phyloP scores from a whole-genome alignment of 2,329 filamentous ascomycete genomes.

The Penicillium glabrum region DNA sequence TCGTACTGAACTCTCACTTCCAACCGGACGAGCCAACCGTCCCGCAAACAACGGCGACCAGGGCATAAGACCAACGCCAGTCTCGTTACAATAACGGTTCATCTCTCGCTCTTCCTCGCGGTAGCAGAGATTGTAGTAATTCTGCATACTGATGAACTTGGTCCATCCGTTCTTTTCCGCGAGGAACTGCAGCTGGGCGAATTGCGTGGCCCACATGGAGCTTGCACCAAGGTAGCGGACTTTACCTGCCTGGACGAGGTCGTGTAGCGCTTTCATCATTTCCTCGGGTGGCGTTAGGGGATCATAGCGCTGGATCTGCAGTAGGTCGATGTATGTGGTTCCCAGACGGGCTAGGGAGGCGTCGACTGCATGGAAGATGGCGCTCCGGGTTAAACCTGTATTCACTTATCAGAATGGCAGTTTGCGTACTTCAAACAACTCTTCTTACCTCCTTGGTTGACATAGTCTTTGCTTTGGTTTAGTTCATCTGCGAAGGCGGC shows the following conservation, averaged over 20 bases:
- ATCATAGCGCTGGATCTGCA: constrained; percentile 51
- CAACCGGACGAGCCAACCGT: constrained; percentile 5
- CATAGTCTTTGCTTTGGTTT: not conserved
- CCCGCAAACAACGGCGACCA: constrained; percentile 3
- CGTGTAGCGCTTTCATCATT: constrained; percentile 49
- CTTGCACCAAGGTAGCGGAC: constrained; percentile 35
- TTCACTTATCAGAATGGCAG: constrained; percentile 35
- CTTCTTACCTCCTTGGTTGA: constrained; percentile 1
- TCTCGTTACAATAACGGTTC: constrained; percentile 49
- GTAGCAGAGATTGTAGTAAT: constrained; percentile 58
- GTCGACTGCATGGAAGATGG: constrained; percentile 63
- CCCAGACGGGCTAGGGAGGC: constrained; percentile 50
- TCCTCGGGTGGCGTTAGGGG: constrained; percentile 48
- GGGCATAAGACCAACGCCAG: constrained; percentile 29
- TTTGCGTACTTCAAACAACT: constrained; percentile 11
- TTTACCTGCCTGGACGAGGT: constrained; percentile 36
- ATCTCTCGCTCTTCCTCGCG: constrained; percentile 63
- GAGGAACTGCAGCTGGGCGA: constrained; percentile 50
- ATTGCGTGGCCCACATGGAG: constrained; percentile 31
- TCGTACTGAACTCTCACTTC: not conserved
- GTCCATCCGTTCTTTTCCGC: constrained; percentile 59
- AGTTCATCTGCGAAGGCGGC: constrained; percentile 1
- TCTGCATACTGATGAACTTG: constrained; percentile 62
- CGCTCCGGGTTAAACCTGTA: constrained; percentile 56
- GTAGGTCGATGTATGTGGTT: constrained; percentile 53